Evolutionary conservation across 768 basidiomycete species (phyloP), one percentile per base, ranked within the genome.

Genomic region (Suillus luteus): DNA sequence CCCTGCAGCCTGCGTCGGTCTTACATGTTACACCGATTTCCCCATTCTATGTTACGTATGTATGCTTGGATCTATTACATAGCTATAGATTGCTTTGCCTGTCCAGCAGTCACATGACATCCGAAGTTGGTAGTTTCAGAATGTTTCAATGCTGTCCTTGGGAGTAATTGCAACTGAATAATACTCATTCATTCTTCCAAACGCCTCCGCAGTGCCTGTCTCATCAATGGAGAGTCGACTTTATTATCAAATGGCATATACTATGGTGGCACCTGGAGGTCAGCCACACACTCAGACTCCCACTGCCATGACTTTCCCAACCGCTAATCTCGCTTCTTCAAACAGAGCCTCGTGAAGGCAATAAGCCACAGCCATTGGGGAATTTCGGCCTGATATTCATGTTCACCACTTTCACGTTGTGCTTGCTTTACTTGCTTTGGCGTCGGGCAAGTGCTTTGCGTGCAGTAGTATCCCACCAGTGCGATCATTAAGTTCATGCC

Each of bases 361-460:
- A 81, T 11, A 88, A 85, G 68, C 87, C 88, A 11, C 81, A 90
- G 65, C 89, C 89, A 17, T 77, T 89, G 60, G 88, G 87, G 27
- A 85, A 81, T 67, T 76, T 82, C 65, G 76, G 82, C 24, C 60
- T 86, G 64, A 75, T 90, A 4, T 75, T 86, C 62, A 77, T 90
- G 12, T 77, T 85, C 63, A 88, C 86, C 24, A 82, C 81, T 5
- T 88, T 84, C 70, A 83, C 83, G 4, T 72, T 87, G 1, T 86
- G 85, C 65, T 71, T 78, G 4, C 69, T 91, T 10, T 89, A 88
- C 69, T 66, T 91, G 27, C 75, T 91, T 0, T 90, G 86, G 88
- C 79, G 86, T 62, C 77, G 86, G 15, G 85, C 87, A 15, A 81
- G 84, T 64, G 74, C 78, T 0, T 64, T 91, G 37, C 81, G 85